Percentiles rank a stretch among this genome's conserved stretches.
phyloP scores from a whole-genome alignment of 2,329 filamentous ascomycete genomes.

The Thelonectria blattea region DNA sequence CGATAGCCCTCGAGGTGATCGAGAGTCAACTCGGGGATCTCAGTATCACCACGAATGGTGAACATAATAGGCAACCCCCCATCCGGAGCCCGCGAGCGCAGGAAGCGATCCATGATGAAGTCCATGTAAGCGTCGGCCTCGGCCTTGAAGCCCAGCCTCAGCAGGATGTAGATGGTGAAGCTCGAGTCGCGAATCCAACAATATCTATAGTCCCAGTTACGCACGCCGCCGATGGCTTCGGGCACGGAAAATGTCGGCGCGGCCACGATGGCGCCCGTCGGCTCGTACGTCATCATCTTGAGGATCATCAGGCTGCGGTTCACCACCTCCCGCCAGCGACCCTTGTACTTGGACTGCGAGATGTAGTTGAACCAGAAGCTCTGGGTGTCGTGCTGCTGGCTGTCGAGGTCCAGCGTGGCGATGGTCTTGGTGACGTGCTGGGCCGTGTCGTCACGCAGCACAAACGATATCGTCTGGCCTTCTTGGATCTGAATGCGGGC shows the following conservation, averaged over 20 bases:
- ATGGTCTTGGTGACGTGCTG: conserved; percentile 64
- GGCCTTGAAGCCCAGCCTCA: conserved; percentile 75
- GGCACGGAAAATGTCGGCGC: conserved; percentile 80
- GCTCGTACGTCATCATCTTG: conserved; percentile 77
- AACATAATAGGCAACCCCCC: conserved; percentile 81
- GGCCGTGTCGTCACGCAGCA: conserved; percentile 67
- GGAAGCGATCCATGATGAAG: conserved; percentile 76
- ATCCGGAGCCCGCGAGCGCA: conserved; percentile 63
- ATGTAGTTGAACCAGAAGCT: conserved; percentile 79
- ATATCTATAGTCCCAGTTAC: conserved; percentile 77
- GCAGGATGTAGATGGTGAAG: conserved; percentile 78
- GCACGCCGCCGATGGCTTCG: conserved; percentile 72
- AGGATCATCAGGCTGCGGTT: conserved; percentile 74
- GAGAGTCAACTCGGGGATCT: conserved; percentile 74
- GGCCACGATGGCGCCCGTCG: conserved; percentile 78
- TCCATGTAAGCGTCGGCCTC: conserved; percentile 81
- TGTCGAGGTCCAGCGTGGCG: conserved; percentile 62
- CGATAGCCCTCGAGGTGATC: conserved; percentile 75
- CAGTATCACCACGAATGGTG: conserved; percentile 75
- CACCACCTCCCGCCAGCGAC: conserved; percentile 75
- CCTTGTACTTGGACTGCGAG: conserved; percentile 71
- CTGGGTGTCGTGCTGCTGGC: conserved; percentile 72
- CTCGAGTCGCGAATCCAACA: conserved; percentile 80
- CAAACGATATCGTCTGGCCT: conserved; percentile 72
- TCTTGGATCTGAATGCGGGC: conserved; percentile 66